A percentile compares a stretch with the other conserved stretches of the same genome.
phyloP scores from a whole-genome alignment of 768 basidiomycete species.

The Kwoniella botswanensis region DNA sequence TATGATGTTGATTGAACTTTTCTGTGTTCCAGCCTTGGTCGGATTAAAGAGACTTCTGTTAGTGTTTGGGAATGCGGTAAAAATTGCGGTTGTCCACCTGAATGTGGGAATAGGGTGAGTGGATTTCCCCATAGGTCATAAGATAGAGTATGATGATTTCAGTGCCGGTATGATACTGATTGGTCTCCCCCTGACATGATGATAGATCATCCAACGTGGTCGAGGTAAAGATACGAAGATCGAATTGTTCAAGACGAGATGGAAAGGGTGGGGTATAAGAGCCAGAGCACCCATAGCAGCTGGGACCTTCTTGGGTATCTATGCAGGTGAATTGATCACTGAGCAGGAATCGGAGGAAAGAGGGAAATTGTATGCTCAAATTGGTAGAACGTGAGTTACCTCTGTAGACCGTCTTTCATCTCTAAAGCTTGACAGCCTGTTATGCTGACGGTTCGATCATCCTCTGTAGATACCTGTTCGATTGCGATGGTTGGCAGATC shows the following conservation, averaged over 20 bases:
- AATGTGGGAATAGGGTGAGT: slow-evolving; percentile 80
- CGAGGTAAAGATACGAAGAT: slow-evolving; percentile 69
- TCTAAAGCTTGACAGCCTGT: no score
- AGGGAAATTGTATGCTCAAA: slow-evolving; percentile 64
- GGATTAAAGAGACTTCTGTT: slow-evolving; percentile 60
- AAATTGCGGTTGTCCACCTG: slow-evolving; percentile 76
- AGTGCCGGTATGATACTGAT: no score
- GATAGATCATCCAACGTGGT: slow-evolving; percentile 81
- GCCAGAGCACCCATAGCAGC: slow-evolving; percentile 68
- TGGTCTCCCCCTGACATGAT: no score
- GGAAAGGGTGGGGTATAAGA: slow-evolving; percentile 89
- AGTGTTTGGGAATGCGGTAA: slow-evolving; percentile 83
- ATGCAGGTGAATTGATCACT: slow-evolving; percentile 79
- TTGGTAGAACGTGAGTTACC: slow-evolving; percentile 51
- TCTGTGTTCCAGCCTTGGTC: slow-evolving; percentile 60
- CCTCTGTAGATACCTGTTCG: slow-evolving; percentile 71
- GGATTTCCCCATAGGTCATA: no score
- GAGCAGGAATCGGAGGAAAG: slow-evolving; percentile 71
- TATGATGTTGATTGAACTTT: neutral
- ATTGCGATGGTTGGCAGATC: slow-evolving; percentile 77
- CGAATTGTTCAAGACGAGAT: slow-evolving; percentile 65
- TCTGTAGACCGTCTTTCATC: no score
- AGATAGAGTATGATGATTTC: no score
- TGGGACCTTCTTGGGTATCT: slow-evolving; percentile 79
- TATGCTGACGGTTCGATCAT: no score